Evolutionary conservation across 1,284 basidiomycete genomes (phyloP).

Genomic region (Heterobasidion irregulare): DNA sequence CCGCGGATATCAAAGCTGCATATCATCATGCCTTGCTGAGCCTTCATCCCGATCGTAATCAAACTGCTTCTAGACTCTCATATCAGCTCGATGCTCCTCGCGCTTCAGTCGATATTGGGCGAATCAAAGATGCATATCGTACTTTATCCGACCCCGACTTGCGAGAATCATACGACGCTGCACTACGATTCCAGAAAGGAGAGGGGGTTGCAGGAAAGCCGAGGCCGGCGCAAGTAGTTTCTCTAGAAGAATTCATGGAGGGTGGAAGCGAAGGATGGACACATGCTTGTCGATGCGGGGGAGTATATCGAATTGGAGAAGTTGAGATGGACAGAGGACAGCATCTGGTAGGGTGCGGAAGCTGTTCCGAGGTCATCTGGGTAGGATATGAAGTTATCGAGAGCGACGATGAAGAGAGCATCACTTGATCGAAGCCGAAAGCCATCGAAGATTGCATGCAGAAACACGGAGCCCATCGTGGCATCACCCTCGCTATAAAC

Average conservation of each 20-base stretch:
- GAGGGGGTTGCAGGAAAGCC: constrained; percentile 20
- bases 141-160: constrained; percentile 39
- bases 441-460: too few relatives aligned
- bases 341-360: constrained; percentile 60
- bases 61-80: background rate
- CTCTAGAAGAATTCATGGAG: constrained; percentile 58
- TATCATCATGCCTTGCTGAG: constrained; percentile 60
- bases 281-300: constrained; percentile 65
- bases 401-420: constrained; percentile 13
- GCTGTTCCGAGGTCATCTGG: constrained; percentile 74
- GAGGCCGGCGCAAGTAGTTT: constrained; percentile 69
- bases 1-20: constrained; percentile 51
- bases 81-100: constrained; percentile 5
- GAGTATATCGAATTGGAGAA: constrained; percentile 46
- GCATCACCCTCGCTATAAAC: too few relatives aligned
- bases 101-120: constrained; percentile 34
- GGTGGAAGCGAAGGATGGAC: constrained; percentile 30
- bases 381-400: constrained; percentile 60
- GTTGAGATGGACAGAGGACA: constrained; percentile 52
- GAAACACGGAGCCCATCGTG: too few relatives aligned
- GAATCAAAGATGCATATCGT: constrained; percentile 53
- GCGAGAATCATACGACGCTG: constrained; percentile 42
- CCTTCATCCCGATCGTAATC: constrained; percentile 62
- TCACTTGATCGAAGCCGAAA: too few relatives aligned
- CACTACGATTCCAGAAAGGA: constrained; percentile 5